These are phyloP conservation scores for Scedosporium minutisporum DNA, from an alignment of 2,329 filamentous ascomycete species.

Conservation along the genomic window DNA sequence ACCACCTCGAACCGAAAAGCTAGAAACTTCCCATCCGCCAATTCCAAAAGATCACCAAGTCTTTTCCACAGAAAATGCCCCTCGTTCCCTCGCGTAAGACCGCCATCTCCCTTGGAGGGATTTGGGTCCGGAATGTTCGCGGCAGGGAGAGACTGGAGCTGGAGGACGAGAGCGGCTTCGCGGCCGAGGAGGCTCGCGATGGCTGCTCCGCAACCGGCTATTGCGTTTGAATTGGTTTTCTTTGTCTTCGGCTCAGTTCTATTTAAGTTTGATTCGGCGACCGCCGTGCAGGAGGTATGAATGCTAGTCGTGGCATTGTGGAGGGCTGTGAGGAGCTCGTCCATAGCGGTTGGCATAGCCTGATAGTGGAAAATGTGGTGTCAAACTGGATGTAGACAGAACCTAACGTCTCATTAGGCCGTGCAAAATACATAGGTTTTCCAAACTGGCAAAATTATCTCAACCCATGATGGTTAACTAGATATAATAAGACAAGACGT, in stretches of 20 bases:
- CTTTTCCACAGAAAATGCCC: constrained; percentile 26
- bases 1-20: constrained; percentile 59
- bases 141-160: constrained; percentile 12
- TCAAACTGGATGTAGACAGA: not conserved
- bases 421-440: no score
- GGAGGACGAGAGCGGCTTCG: constrained; percentile 18
- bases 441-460: no score
- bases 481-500: no score
- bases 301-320: not conserved
- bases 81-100: not conserved
- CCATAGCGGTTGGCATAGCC: not conserved
- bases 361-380: not conserved
- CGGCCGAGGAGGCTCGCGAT: constrained; percentile 17
- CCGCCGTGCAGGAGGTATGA: not conserved
- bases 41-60: constrained; percentile 44
- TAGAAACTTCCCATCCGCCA: constrained; percentile 60
- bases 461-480: no score
- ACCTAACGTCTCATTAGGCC: no score
- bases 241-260: not conserved
- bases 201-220: constrained; percentile 11
- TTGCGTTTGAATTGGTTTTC: not conserved
- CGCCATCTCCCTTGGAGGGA: not conserved
- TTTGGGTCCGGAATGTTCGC: not conserved
- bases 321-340: constrained; percentile 2
- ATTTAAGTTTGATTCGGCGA: not conserved